Percentiles rank a stretch among this genome's conserved stretches.
Evolutionary conservation across 805 yeast genomes (phyloP).

Genomic region (Candida multigemmis): DNA sequence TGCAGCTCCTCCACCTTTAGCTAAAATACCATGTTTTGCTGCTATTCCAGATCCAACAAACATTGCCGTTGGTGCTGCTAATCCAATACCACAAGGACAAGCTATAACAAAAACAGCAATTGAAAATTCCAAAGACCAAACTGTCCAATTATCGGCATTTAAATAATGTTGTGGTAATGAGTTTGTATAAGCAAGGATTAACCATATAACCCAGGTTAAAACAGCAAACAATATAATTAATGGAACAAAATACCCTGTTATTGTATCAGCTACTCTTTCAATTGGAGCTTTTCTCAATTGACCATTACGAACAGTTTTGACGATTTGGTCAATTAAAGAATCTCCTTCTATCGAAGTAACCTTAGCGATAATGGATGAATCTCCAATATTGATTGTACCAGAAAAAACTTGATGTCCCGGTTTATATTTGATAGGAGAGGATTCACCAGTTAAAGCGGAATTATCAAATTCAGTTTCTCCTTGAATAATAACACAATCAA

Average conservation of each 20-base stretch:
- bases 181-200: constrained; percentile 46
- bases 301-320: constrained; percentile 62
- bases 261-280: constrained; percentile 56
- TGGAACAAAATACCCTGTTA: constrained; percentile 72
- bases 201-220: constrained; percentile 63
- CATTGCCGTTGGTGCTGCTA: constrained; percentile 79
- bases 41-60: constrained; percentile 76
- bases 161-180: constrained; percentile 44
- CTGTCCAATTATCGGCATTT: constrained; percentile 64
- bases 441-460: constrained; percentile 56
- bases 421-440: constrained; percentile 45
- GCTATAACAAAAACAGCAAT: constrained; percentile 77
- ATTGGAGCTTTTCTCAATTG: constrained; percentile 67
- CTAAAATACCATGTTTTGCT: constrained; percentile 67
- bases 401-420: constrained; percentile 64
- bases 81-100: constrained; percentile 80
- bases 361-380: constrained; percentile 42
- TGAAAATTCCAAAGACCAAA: constrained; percentile 72
- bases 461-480: constrained; percentile 48
- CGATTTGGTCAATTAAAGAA: constrained; percentile 62
- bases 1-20: constrained; percentile 76
- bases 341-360: constrained; percentile 52
- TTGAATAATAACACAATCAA: constrained; percentile 42
- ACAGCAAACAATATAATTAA: constrained; percentile 52
- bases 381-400: constrained; percentile 63